phyloP scores from a whole-genome alignment of 192 early-diverging fungal species.

The Chytriomyces sp. region DNA sequence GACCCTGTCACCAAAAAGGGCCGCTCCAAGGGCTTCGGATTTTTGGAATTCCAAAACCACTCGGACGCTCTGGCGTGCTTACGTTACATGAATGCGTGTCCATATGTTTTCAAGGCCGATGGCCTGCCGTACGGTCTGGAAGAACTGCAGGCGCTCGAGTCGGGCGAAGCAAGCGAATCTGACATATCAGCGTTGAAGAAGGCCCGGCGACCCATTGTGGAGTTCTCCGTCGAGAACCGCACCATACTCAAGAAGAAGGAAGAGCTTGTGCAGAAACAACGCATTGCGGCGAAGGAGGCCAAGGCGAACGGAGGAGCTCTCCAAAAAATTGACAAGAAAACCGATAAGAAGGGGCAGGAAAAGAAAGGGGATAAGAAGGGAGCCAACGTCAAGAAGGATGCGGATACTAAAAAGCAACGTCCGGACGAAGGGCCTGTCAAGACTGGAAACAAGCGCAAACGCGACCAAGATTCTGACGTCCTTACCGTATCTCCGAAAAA shows the following conservation, averaged over 20 bases:
- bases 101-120: conserved; percentile 22
- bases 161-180: conserved; percentile 13
- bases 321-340: conserved; percentile 15
- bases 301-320: conserved; percentile 14
- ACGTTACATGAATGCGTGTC: conserved; percentile 85
- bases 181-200: conserved; percentile 8
- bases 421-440: conserved; percentile 16
- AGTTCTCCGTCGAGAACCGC: conserved; percentile 90
- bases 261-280: conserved; percentile 27
- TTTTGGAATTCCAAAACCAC: conserved; percentile 87
- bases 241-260: conserved; percentile 71
- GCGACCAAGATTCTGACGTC: not conserved
- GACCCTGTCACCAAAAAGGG: conserved; percentile 70
- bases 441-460: conserved; percentile 17
- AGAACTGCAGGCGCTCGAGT: conserved; percentile 16
- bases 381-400: not conserved
- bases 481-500: not conserved
- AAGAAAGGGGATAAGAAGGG: conserved; percentile 23
- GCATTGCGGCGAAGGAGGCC: conserved; percentile 24
- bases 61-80: conserved; percentile 91
- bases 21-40: conserved; percentile 86
- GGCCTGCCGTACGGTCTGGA: conserved; percentile 30
- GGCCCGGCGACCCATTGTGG: conserved; percentile 76
- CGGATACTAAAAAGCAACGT: conserved; percentile 4
- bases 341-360: conserved; percentile 11